Conservation (phyloP, 2,329 filamentous ascomycete species). For the Trichoderma atrobrunneum region DNA sequence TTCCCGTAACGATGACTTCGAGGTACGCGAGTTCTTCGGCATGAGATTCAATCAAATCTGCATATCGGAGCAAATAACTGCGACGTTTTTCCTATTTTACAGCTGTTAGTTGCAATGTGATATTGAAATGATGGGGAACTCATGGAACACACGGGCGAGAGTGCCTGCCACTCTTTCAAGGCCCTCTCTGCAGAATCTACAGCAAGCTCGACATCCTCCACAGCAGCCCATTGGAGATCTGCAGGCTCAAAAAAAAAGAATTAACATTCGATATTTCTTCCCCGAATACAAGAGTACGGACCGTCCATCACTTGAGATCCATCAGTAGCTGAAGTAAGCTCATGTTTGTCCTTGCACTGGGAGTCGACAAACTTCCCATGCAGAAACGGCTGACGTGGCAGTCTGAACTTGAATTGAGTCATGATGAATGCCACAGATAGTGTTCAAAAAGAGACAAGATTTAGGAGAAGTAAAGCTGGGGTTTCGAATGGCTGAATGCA, state of each 20-base stretch:
- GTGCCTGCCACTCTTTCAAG: not conserved
- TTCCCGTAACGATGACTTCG: not conserved
- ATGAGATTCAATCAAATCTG: not conserved
- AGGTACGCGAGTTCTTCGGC: not conserved
- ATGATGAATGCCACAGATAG: not conserved
- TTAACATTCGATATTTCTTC: not conserved
- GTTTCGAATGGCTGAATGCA: not conserved
- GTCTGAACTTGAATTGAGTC: not conserved
- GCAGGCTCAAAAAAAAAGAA: rapidly evolving
- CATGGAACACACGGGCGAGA: not conserved
- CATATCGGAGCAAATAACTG: not conserved
- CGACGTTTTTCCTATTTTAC: not conserved
- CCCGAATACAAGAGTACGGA: not conserved
- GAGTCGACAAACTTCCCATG: not conserved
- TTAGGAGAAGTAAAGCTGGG: not conserved
- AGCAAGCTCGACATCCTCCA: not conserved
- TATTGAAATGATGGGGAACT: not conserved
- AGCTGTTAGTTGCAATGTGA: not conserved
- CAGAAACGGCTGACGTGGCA: not conserved
- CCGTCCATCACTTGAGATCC: not conserved
- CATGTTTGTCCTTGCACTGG: not conserved
- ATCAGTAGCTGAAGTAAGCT: not conserved
- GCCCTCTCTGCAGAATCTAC: not conserved
- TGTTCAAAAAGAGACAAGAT: not conserved
- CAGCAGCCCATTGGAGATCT: not conserved